Evolutionary conservation across 176 grass and related monocot species (phyloP), one percentile per base, ranked within the genome.

Genomic region (Oryza australiensis): DNA sequence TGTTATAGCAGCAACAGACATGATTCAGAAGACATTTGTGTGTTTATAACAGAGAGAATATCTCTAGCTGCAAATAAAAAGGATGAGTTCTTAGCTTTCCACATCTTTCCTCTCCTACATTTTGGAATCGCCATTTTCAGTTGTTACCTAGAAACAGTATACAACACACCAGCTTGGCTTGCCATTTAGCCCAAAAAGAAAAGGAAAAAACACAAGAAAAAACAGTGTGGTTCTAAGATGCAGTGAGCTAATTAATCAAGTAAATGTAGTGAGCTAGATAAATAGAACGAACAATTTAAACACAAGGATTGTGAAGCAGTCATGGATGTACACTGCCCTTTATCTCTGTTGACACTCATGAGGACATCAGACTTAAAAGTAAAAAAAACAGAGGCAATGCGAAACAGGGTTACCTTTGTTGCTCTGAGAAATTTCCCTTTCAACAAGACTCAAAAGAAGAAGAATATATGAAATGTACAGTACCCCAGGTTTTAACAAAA

Each of bases 121-220:
- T 69, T 74, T 74, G 74, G 38, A 83, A 82, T 86, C 68, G 69
- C 74, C 62, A 14, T 62, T 68, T 79, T 69, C 0, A 68, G 74
- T 86, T 82, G 78, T 90, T 86, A 67, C 74, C 68, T 40, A 75
- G 26, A 51, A 63, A 86, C 62, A 35, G 28, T 83, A 78, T 79
- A 90, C 69, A 86, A 35, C 77, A 78, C 48, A 51, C 51, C 68
- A 86, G 20, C 41, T 53, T 9, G 1, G 62, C 79, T 83, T 70
- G 62, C 48, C 74, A 78, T 68, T 78, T 20, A 79, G 74, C 67
- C 70, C 48, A 7, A 53, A 20, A 53, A 49, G 46, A 18, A 48
- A 16, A 18, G 20, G 79, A 68, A 83, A 69, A 86, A 35, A n/a
- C n/a, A n/a, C n/a, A n/a, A n/a, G n/a, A n/a, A n/a, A n/a, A n/a